These are phyloP conservation scores for Fusarium buharicum DNA, from an alignment of 2,329 filamentous ascomycete genomes.

Conservation along the genomic window DNA sequence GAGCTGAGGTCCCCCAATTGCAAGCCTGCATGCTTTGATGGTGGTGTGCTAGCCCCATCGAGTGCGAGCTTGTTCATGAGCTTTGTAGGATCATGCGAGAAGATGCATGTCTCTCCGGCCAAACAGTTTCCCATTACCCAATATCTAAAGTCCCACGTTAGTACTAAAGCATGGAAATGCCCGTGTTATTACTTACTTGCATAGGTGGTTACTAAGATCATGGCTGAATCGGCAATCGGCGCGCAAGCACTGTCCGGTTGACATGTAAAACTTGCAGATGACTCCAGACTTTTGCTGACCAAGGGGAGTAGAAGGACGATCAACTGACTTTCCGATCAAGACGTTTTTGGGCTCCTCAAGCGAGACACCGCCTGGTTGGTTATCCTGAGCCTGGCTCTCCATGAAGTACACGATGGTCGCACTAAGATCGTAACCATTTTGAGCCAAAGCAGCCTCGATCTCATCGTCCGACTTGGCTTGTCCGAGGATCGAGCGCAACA, in stretches of 20 bases:
- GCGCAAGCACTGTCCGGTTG: constrained; percentile 92
- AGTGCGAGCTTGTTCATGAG: constrained; percentile 84
- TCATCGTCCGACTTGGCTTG: constrained; percentile 92
- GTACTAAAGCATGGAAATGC: not conserved
- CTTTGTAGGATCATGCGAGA: constrained; percentile 93
- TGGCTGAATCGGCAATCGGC: constrained; percentile 98
- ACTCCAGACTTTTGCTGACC: constrained; percentile 83
- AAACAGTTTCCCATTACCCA: constrained; percentile 97
- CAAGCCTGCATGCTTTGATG: constrained; percentile 72
- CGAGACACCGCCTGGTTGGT: constrained; percentile 48
- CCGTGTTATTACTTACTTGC: constrained; percentile 79
- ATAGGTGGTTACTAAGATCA: constrained; percentile 93
- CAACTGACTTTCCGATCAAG: constrained; percentile 90
- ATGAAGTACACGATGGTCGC: constrained; percentile 91
- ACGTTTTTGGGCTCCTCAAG: constrained; percentile 71
- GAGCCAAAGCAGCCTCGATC: constrained; percentile 88
- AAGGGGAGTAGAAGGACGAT: constrained; percentile 80
- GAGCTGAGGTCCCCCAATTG: constrained; percentile 85
- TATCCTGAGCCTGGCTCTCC: constrained; percentile 68
- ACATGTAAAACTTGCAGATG: constrained; percentile 97
- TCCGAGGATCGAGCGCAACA: constrained; percentile 92
- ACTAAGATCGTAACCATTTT: constrained; percentile 91
- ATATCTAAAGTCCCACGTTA: constrained; percentile 67
- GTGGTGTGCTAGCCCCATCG: constrained; percentile 73
- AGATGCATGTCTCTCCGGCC: constrained; percentile 92